Conservation (phyloP, 768 basidiomycete species). For the Collybia mongolica region DNA sequence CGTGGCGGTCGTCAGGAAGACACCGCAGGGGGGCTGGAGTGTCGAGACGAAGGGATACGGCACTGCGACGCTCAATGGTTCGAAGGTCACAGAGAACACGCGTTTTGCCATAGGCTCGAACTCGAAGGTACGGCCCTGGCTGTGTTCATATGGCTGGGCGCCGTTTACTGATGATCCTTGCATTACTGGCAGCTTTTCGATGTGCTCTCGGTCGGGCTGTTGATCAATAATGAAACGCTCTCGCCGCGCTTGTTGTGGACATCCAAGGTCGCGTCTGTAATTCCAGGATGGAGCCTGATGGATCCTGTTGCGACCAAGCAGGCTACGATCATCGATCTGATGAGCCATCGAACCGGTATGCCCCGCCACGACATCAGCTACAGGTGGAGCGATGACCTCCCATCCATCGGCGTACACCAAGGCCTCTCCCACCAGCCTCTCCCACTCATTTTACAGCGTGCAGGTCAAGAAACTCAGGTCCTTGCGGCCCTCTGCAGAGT, state of each 20-base stretch:
- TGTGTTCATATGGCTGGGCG: neutral
- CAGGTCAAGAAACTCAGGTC: slow-evolving; percentile 17
- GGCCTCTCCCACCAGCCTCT: neutral
- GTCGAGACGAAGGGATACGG: slow-evolving; percentile 31
- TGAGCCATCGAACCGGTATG: slow-evolving; percentile 25
- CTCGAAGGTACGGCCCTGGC: slow-evolving; percentile 23
- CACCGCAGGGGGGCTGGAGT: slow-evolving; percentile 20
- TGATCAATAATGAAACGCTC: slow-evolving; percentile 22
- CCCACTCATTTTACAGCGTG: neutral
- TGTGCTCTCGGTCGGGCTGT: slow-evolving; percentile 19
- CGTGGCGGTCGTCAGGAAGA: neutral
- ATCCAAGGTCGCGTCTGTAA: slow-evolving; percentile 19
- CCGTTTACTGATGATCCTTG: neutral
- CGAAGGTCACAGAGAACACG: slow-evolving; percentile 21
- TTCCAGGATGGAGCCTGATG: slow-evolving; percentile 20
- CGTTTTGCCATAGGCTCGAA: slow-evolving; percentile 26
- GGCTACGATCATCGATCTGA: slow-evolving; percentile 21
- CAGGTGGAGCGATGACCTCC: slow-evolving; percentile 1
- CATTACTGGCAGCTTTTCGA: slow-evolving; percentile 17
- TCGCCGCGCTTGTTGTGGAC: slow-evolving; percentile 22
- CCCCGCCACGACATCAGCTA: slow-evolving; percentile 22
- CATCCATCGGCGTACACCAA: neutral
- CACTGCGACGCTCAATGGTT: slow-evolving; percentile 19
- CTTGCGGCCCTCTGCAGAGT: slow-evolving; percentile 20
- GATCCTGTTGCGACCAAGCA: slow-evolving; percentile 21